These are phyloP conservation scores for Xylariales sp. DNA, from an alignment of 2,329 filamentous ascomycete genomes.

Conservation along the genomic window DNA sequence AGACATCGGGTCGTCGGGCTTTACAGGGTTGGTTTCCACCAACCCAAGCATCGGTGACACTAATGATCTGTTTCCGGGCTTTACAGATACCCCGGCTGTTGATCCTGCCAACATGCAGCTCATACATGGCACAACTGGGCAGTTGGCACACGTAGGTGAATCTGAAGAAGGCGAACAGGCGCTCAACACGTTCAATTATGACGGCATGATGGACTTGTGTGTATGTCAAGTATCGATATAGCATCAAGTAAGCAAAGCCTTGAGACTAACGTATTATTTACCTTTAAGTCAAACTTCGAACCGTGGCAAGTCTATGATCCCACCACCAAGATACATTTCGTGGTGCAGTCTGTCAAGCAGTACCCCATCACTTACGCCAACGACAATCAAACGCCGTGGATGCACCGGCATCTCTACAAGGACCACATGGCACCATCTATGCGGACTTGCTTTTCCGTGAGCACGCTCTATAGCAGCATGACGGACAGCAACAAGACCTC, in stretches of 20 bases:
- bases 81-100: too few species aligned
- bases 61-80: too few species aligned
- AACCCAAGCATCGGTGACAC: conserved; percentile 8
- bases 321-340: conserved; percentile 30
- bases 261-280: neutral
- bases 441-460: conserved; percentile 33
- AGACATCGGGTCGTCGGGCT: neutral
- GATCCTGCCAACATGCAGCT: too few species aligned
- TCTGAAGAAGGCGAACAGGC: too few species aligned
- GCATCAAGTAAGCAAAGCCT: conserved; percentile 1
- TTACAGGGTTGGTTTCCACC: neutral
- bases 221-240: conserved; percentile 9
- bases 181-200: too few species aligned
- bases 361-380: conserved; percentile 3
- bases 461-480: conserved; percentile 32
- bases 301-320: conserved; percentile 31
- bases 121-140: too few species aligned
- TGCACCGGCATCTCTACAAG: conserved; percentile 38
- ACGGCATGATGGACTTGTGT: conserved; percentile 13
- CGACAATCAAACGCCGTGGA: conserved; percentile 33
- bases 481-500: conserved; percentile 32
- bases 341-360: conserved; percentile 25
- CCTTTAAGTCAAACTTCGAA: conserved; percentile 7
- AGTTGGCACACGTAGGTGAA: too few species aligned
- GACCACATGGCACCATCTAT: conserved; percentile 33